phyloP scores from a whole-genome alignment of 2,329 filamentous ascomycete species.

The Aureobasidium namibiae region DNA sequence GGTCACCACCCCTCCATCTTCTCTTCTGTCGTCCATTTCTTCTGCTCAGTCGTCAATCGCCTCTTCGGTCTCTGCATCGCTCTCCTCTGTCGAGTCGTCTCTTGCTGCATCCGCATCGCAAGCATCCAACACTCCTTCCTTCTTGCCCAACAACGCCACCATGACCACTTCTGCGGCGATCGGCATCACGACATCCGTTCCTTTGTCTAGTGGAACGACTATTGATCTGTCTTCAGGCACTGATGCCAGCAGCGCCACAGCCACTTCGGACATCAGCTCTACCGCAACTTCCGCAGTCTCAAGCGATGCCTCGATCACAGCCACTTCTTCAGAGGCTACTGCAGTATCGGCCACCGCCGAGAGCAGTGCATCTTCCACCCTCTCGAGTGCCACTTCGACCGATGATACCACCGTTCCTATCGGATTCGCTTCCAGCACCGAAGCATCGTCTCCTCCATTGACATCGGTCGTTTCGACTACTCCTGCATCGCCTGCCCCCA shows the following conservation, averaged over 20 bases:
- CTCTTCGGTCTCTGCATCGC: conserved; percentile 9
- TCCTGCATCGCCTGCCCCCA: conserved; percentile 7
- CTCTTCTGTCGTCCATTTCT: conserved; percentile 13
- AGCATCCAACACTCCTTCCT: conserved; percentile 6
- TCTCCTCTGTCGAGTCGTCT: background rate
- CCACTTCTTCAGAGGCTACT: conserved; percentile 1
- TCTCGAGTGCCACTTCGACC: background rate
- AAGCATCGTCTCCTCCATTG: conserved; percentile 1
- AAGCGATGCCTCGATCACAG: background rate
- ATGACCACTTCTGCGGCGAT: background rate
- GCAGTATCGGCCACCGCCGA: background rate
- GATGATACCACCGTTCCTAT: background rate
- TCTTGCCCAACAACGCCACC: conserved; percentile 1
- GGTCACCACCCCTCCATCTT: conserved; percentile 16
- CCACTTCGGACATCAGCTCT: background rate
- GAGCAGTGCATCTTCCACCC: background rate
- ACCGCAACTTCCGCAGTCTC: background rate
- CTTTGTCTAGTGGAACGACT: background rate
- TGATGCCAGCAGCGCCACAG: background rate
- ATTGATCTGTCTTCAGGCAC: background rate
- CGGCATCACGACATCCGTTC: conserved; percentile 6
- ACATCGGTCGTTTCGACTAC: background rate
- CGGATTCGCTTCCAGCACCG: background rate
- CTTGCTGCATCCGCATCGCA: conserved; percentile 4
- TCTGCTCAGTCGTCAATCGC: conserved; percentile 8